phyloP scores from a whole-genome alignment of 495 filamentous ascomycete genomes.

The Thozetella sp. region DNA sequence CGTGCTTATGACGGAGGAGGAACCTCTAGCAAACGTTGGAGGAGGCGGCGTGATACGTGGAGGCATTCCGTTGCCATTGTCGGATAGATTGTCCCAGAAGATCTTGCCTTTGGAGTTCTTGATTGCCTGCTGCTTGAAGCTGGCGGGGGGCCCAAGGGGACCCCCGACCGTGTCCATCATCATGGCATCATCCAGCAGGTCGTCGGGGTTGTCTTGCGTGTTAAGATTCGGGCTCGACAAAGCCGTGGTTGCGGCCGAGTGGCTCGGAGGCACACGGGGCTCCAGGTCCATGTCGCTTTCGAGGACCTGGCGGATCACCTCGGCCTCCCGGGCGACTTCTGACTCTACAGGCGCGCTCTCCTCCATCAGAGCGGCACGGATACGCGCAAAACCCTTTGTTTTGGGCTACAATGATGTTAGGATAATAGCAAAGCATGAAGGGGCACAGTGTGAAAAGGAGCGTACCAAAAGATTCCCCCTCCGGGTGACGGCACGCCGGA shows the following conservation, averaged over 20 bases:
- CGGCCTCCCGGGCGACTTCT: conserved; percentile 88
- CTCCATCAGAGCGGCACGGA: conserved; percentile 85
- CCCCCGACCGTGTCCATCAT: conserved; percentile 53
- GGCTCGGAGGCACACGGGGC: conserved; percentile 22
- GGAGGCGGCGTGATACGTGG: conserved; percentile 69
- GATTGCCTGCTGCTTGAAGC: conserved; percentile 72
- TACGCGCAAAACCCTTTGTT: conserved; percentile 90
- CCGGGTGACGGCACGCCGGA: conserved; percentile 75
- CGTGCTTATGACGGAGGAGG: conserved; percentile 60
- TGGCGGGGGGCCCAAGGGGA: conserved; percentile 55
- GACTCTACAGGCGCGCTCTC: conserved; percentile 85
- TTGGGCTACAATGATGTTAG: conserved; percentile 65
- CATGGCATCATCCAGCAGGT: conserved; percentile 60
- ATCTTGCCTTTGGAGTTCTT: conserved; percentile 70
- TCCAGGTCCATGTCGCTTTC: conserved; percentile 66
- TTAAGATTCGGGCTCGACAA: conserved; percentile 50
- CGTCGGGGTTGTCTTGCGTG: conserved; percentile 51
- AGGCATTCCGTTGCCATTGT: conserved; percentile 41
- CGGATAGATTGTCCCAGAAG: conserved; percentile 80
- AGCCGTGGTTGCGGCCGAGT: conserved; percentile 49
- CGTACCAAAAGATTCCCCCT: conserved; percentile 85
- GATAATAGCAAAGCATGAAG: background rate
- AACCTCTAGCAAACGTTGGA: conserved; percentile 54
- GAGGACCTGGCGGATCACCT: conserved; percentile 91
- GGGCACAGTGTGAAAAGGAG: background rate